Conservation (phyloP, 345 rosid species). For the Linum trigynum region DNA sequence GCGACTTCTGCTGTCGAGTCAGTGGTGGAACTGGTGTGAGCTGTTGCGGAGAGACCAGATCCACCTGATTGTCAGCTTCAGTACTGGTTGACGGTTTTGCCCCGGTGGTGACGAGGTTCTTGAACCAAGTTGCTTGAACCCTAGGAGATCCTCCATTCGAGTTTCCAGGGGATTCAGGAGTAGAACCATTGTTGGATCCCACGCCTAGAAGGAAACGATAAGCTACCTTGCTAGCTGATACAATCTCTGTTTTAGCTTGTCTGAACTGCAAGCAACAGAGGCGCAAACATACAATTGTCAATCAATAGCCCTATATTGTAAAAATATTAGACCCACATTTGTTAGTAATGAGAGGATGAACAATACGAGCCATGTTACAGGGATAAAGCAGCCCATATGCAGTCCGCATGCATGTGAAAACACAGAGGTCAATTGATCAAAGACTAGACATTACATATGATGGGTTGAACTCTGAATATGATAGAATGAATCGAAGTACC, state of each 20-base stretch:
- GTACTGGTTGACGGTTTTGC: constrained; percentile 56
- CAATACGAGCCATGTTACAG: too few relatives aligned
- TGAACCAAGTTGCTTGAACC: constrained; percentile 74
- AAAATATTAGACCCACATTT: background rate
- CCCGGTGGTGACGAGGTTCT: constrained; percentile 49
- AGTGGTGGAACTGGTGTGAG: background rate
- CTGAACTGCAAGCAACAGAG: constrained; percentile 46
- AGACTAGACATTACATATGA: background rate
- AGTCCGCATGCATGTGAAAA: background rate
- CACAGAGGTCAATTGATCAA: background rate
- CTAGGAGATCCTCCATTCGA: constrained; percentile 50
- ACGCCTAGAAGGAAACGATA: constrained; percentile 72
- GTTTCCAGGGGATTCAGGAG: constrained; percentile 42
- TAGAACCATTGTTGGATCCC: constrained; percentile 30
- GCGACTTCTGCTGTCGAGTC: background rate
- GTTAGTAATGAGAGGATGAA: background rate
- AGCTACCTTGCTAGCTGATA: constrained; percentile 94
- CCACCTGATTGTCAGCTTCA: constrained; percentile 15
- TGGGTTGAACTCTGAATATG: too few relatives aligned
- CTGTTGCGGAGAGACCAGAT: background rate
- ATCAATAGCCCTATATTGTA: background rate
- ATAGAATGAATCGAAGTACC: too few relatives aligned
- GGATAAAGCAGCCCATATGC: too few relatives aligned
- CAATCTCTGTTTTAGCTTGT: constrained; percentile 91
- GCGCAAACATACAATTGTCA: background rate